phyloP scores from a whole-genome alignment of 106 monocot genomes.

The Dendrobium chrysotoxum region DNA sequence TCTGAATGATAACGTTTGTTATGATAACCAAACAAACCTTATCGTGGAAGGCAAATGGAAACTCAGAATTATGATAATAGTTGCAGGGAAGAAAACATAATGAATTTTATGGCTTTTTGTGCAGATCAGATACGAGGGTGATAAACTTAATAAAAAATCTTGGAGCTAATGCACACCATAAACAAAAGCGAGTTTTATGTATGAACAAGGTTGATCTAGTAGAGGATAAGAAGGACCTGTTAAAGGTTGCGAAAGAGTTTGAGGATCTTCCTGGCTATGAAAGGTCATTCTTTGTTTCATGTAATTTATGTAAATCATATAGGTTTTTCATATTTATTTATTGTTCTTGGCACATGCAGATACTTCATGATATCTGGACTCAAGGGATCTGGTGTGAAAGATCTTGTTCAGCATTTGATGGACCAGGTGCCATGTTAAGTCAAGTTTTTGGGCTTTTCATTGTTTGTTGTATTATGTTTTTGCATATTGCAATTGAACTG shows the following conservation, averaged over 20 bases:
- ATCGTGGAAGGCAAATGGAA: not conserved
- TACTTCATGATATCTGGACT: slow-evolving; percentile 97
- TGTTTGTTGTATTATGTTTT: not conserved
- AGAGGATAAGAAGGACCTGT: slow-evolving; percentile 74
- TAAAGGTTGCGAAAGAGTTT: slow-evolving; percentile 93
- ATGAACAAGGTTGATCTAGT: slow-evolving; percentile 98
- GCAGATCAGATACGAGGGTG: slow-evolving; percentile 73
- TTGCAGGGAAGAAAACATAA: not conserved
- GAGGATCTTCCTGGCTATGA: slow-evolving; percentile 89
- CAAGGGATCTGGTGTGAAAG: slow-evolving; percentile 89
- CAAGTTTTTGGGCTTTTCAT: not conserved
- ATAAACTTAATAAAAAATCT: slow-evolving; percentile 71
- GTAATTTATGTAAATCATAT: not conserved
- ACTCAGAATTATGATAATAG: not conserved
- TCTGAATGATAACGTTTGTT: not conserved
- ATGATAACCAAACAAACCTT: not conserved
- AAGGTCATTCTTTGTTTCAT: slow-evolving; percentile 28
- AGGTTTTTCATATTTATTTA: not conserved
- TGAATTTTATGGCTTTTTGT: slow-evolving; percentile 6
- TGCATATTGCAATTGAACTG: not conserved
- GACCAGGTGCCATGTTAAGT: slow-evolving; percentile 47
- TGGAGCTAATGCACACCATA: slow-evolving; percentile 50
- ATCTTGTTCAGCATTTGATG: slow-evolving; percentile 68
- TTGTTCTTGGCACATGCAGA: slow-evolving; percentile 29
- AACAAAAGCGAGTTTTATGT: slow-evolving; percentile 80